Evolutionary conservation across 257 asterid species (phyloP).

Genomic region (Coffea eugenioides): DNA sequence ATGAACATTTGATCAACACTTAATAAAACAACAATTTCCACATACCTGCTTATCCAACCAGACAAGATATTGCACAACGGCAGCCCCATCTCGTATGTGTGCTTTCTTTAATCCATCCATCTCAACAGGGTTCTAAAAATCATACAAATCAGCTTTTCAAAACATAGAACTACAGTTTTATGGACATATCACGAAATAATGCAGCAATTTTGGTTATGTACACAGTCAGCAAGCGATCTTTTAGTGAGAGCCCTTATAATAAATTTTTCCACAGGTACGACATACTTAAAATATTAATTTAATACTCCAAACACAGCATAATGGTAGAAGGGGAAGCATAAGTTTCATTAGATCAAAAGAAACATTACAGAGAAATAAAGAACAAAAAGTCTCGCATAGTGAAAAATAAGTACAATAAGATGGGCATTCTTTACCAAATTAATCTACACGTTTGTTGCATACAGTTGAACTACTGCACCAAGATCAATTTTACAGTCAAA

Average conservation of each 20-base stretch:
- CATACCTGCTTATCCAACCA: slow-evolving; percentile 92
- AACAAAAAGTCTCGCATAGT: neutral
- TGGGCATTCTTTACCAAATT: neutral
- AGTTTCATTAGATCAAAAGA: neutral
- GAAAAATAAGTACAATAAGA: neutral
- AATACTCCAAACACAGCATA: neutral
- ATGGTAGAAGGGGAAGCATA: too few species aligned
- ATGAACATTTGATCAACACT: neutral
- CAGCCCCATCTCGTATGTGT: slow-evolving; percentile 95
- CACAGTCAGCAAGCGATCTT: neutral
- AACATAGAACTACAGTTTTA: neutral
- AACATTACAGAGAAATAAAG: too few species aligned
- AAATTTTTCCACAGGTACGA: too few species aligned
- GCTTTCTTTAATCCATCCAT: slow-evolving; percentile 90
- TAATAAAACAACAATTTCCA: neutral
- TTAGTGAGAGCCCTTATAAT: neutral
- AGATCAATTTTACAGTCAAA: neutral
- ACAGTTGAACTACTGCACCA: neutral
- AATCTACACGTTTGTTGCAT: neutral
- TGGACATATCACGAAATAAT: neutral
- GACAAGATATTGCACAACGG: slow-evolving; percentile 86
- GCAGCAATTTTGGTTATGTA: neutral
- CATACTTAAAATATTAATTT: neutral
- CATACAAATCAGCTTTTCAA: slow-evolving; percentile 16
- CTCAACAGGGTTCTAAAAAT: slow-evolving; percentile 81